Percentiles rank a stretch among this genome's conserved stretches.
Evolutionary conservation across 192 early-diverging fungal species (phyloP).

Genomic region (Lobulomyces angularis): DNA sequence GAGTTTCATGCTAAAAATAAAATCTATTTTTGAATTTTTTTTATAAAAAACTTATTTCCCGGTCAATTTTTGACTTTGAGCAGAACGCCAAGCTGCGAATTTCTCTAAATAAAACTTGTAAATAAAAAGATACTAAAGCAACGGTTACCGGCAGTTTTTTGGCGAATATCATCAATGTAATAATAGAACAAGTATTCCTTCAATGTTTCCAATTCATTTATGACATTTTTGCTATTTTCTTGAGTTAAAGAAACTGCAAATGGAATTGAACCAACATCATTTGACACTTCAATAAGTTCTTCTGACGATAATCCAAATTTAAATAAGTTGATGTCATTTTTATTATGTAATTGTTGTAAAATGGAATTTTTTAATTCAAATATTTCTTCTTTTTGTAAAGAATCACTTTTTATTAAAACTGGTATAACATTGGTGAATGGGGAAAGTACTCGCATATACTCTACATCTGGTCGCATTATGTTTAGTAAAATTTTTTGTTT

Average conservation of each 20-base stretch:
- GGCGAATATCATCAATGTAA: slow-evolving; percentile 38
- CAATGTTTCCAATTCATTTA: slow-evolving; percentile 34
- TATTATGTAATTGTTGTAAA: slow-evolving; percentile 30
- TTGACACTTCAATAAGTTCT: no score
- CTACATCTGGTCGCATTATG: slow-evolving; percentile 55
- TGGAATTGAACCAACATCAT: no score
- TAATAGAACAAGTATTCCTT: slow-evolving; percentile 37
- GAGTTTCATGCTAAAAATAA: no score
- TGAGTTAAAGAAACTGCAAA: slow-evolving; percentile 26
- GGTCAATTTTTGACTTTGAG: no score
- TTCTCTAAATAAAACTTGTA: no score
- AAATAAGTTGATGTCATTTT: slow-evolving; percentile 43
- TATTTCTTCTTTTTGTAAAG: slow-evolving; percentile 30
- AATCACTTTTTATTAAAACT: slow-evolving; percentile 54
- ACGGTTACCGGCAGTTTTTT: slow-evolving; percentile 36
- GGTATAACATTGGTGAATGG: slow-evolving; percentile 53
- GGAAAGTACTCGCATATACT: slow-evolving; percentile 52
- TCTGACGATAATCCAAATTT: no score
- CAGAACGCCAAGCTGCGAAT: no score
- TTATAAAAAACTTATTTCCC: no score
- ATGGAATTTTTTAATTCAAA: slow-evolving; percentile 37
- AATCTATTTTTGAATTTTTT: no score
- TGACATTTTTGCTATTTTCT: slow-evolving; percentile 3
- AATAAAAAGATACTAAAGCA: no score
- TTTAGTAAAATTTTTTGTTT: no score